Conservation (phyloP, 345 rosid species). For the Sisymbrium irio region DNA sequence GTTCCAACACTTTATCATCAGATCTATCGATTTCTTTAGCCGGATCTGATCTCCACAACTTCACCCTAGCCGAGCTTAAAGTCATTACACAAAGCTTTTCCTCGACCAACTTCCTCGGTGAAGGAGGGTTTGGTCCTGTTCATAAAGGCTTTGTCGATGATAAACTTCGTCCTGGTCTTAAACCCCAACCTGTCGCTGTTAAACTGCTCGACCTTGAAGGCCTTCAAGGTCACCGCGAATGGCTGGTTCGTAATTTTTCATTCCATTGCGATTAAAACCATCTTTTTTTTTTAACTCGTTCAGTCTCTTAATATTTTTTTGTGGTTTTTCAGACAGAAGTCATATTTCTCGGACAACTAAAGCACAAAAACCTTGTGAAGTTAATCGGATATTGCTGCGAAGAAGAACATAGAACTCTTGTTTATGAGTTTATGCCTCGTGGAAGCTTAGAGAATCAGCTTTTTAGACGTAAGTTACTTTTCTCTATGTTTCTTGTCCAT, state of each 20-base stretch:
- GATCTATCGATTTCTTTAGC: slow-evolving; percentile 79
- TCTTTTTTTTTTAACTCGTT: not conserved
- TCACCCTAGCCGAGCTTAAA: slow-evolving; percentile 68
- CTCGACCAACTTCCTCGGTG: slow-evolving; percentile 65
- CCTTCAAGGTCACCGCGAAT: slow-evolving; percentile 83
- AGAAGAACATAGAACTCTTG: slow-evolving; percentile 79
- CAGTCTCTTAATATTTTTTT: not conserved
- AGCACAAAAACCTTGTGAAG: slow-evolving; percentile 80
- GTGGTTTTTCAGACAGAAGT: slow-evolving; percentile 64
- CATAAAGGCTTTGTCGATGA: slow-evolving; percentile 90
- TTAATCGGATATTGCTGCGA: slow-evolving; percentile 88
- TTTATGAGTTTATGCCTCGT: slow-evolving; percentile 88
- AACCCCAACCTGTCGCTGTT: slow-evolving; percentile 89
- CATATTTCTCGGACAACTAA: slow-evolving; percentile 71
- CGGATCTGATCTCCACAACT: slow-evolving; percentile 72
- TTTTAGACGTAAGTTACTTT: slow-evolving; percentile 63
- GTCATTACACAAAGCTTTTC: slow-evolving; percentile 77
- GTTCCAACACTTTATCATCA: slow-evolving; percentile 50
- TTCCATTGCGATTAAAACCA: not conserved
- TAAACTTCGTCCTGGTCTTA: slow-evolving; percentile 73
- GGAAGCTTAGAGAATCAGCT: slow-evolving; percentile 94
- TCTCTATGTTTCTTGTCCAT: not conserved
- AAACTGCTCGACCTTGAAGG: slow-evolving; percentile 80
- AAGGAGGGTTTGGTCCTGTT: slow-evolving; percentile 92
- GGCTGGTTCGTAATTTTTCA: slow-evolving; percentile 61